phyloP scores from a whole-genome alignment of 192 early-diverging fungal genomes.

The Lobosporangium transversale region DNA sequence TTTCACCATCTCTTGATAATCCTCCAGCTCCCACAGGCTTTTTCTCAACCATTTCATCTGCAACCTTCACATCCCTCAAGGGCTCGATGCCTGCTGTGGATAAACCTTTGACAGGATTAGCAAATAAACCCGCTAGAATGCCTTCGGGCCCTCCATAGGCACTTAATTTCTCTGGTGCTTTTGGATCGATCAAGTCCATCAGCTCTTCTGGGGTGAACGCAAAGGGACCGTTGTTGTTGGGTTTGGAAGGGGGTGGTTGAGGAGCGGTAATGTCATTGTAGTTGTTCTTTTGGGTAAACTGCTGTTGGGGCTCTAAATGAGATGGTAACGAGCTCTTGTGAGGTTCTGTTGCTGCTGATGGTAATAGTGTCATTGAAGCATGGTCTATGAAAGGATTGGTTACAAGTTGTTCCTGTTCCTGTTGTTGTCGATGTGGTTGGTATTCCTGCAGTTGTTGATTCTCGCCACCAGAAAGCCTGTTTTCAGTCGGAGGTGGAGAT shows the following conservation, averaged over 20 bases:
- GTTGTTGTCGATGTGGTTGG: too few species aligned
- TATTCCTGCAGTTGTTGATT: constrained; percentile 2
- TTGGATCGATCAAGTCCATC: constrained; percentile 64
- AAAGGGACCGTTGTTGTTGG: constrained; percentile 54
- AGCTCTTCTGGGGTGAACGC: constrained; percentile 64
- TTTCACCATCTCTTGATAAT: neutral
- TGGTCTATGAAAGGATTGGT: too few species aligned
- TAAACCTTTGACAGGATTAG: constrained; percentile 59
- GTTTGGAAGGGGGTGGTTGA: neutral
- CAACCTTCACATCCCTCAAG: constrained; percentile 13
- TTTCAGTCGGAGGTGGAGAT: neutral
- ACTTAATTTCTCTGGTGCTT: constrained; percentile 57
- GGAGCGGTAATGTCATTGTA: neutral
- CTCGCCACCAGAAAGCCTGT: neutral
- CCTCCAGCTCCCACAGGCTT: too few species aligned
- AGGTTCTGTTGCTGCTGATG: too few species aligned
- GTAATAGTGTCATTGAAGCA: too few species aligned
- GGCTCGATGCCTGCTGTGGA: constrained; percentile 19
- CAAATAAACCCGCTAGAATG: constrained; percentile 58
- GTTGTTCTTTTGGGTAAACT: too few species aligned
- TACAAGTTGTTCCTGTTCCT: too few species aligned
- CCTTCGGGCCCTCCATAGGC: constrained; percentile 63
- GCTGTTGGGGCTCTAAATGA: constrained; percentile 6
- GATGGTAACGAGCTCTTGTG: constrained; percentile 4
- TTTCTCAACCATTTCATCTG: too few species aligned